phyloP scores from a whole-genome alignment of 306 rosid species.

The Albizia julibrissin region DNA sequence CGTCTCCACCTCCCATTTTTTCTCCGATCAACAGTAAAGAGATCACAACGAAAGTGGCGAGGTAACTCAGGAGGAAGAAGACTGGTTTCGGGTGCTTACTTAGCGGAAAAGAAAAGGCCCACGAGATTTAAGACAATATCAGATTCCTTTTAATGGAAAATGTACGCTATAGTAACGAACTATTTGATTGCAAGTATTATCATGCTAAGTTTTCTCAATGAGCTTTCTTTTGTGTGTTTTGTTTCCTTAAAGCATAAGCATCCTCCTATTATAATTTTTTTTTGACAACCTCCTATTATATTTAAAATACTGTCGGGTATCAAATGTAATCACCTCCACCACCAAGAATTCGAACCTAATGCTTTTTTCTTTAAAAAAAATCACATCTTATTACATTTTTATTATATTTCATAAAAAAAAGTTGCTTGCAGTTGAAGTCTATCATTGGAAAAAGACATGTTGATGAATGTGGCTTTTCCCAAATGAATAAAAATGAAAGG shows the following conservation, averaged over 20 bases:
- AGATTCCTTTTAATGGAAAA: not conserved
- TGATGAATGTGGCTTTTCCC: conserved; percentile 29
- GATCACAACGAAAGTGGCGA: not conserved
- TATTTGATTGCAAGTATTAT: no score
- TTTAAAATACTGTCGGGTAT: no score
- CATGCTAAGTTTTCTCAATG: no score
- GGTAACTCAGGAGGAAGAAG: not conserved
- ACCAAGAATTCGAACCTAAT: no score
- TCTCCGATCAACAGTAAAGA: not conserved
- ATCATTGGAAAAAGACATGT: conserved; percentile 30
- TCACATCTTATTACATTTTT: not conserved
- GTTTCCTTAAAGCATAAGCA: no score
- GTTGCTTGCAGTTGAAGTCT: conserved; percentile 15
- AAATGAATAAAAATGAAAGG: conserved; percentile 31
- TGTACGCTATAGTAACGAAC: no score
- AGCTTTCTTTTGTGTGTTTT: no score
- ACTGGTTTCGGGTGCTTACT: not conserved
- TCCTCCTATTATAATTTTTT: no score
- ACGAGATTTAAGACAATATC: not conserved
- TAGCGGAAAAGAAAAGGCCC: not conserved
- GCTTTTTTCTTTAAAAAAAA: not conserved
- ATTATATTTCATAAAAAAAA: no score
- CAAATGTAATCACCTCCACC: no score
- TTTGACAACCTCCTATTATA: no score
- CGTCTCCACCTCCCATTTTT: conserved; percentile 86